Evolutionary conservation across 2,329 filamentous ascomycete genomes (phyloP), one percentile per base, ranked within the genome.

Genomic region (Calonectria pseudoturangicola): DNA sequence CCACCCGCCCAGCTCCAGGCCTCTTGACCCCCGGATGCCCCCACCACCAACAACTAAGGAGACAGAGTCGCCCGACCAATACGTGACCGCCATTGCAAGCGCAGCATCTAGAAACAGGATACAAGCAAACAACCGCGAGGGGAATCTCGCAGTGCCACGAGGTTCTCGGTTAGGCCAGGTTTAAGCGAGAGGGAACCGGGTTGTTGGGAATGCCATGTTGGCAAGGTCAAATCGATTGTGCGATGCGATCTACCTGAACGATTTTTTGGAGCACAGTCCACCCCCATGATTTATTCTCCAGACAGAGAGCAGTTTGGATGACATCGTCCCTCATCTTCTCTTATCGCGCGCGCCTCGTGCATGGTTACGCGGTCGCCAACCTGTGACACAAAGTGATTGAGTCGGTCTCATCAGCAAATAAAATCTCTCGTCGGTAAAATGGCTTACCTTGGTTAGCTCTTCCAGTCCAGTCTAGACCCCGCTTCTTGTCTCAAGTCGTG

Each of bases 41-140:
- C 36, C 54, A 33, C 54, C 33, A 41, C 54, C 36, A 41, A 39
- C 33, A 25, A 36, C 54, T 39, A 21, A 41, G 54, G 54, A 36
- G 39, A 39, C 33, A 39, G 21, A 60, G n/a, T 15, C 30, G 33
- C 54, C 51, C 28, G 30, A 13, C 51, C 51, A 58, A 33, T 25
- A n/a, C 4, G 30, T 39, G 51, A 4, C 4, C 21, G 30, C 30
- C 10, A 15, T 16, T 58, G 33, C 33, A 7, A 18, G 21, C 13
- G 21, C 54, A 58, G 10, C 10, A 15, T 25, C 12, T 33, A 6
- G 43, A n/a, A 45, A 21, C 18, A 36, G 12, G 30, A 13, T 36
- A 10, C 33, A 36, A 36, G 33, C 33, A 36, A 36, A 36, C 6
- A 12, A 1, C 33, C 3, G 12, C 10, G 33, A 36, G 33, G 33